Percentiles rank a stretch among this genome's conserved stretches.
Conservation (phyloP, 768 basidiomycete genomes). For the Amanita fuliginea region DNA sequence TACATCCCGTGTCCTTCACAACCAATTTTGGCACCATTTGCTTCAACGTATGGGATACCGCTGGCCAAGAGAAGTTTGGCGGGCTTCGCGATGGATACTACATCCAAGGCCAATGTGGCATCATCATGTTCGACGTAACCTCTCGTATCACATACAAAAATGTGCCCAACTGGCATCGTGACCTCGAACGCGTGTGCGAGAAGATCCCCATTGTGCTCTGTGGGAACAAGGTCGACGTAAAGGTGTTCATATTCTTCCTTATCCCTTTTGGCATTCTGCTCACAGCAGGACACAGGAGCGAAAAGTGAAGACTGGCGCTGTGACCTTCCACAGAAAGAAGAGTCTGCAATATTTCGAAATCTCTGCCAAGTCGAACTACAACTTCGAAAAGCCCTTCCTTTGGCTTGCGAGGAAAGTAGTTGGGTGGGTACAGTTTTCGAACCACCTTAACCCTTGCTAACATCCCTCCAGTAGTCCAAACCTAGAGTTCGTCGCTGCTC, state of each 20-base stretch:
- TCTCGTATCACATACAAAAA: conserved; percentile 99
- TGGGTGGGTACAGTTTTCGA: conserved; percentile 46
- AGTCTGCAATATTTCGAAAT: conserved; percentile 99
- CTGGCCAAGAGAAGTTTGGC: conserved; percentile 99
- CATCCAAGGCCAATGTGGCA: conserved; percentile 97
- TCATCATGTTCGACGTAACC: conserved; percentile 99
- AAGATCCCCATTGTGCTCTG: conserved; percentile 99
- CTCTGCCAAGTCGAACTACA: conserved; percentile 99
- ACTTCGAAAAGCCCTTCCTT: conserved; percentile 99
- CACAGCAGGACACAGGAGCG: conserved; percentile 59
- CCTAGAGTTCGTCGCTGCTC: conserved; percentile 95
- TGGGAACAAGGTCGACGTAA: conserved; percentile 99
- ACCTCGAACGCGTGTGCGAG: conserved; percentile 98
- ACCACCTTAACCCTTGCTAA: background rate
- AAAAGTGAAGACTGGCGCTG: conserved; percentile 97
- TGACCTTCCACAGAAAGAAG: conserved; percentile 99
- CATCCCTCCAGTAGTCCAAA: conserved; percentile 48
- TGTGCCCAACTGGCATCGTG: conserved; percentile 99
- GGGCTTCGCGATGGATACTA: conserved; percentile 96
- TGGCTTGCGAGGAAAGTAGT: conserved; percentile 98
- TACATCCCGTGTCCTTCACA: conserved; percentile 90
- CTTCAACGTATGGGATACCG: conserved; percentile 99
- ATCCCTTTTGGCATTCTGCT: conserved; percentile 5
- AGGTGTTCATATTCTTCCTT: conserved; percentile 42
- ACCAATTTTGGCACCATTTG: conserved; percentile 99